Percentiles rank a stretch among this genome's conserved stretches.
phyloP scores from a whole-genome alignment of 306 rosid genomes.

The Dryas alaskensis region DNA sequence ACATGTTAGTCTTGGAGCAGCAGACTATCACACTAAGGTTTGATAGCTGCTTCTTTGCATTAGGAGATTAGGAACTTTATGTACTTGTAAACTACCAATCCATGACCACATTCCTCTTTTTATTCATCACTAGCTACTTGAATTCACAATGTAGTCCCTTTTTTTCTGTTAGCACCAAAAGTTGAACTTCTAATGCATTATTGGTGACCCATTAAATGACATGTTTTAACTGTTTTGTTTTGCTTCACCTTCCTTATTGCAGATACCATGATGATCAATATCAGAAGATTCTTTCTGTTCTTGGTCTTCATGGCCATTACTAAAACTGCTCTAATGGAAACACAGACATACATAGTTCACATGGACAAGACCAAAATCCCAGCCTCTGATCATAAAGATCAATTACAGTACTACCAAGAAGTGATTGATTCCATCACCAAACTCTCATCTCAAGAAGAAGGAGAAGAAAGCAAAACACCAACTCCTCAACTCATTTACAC shows the following conservation, averaged over 20 bases:
- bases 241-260: neutral
- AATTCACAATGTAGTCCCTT: neutral
- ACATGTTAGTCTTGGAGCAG: no score
- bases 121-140: no score
- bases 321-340: conserved; percentile 35
- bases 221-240: neutral
- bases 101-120: no score
- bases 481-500: conserved; percentile 48
- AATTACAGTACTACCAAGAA: conserved; percentile 36
- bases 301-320: conserved; percentile 37
- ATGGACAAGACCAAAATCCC: conserved; percentile 54
- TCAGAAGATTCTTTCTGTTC: conserved; percentile 33
- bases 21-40: no score
- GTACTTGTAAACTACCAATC: no score
- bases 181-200: neutral
- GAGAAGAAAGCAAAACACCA: conserved; percentile 19
- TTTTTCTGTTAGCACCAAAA: neutral
- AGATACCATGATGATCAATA: conserved; percentile 38
- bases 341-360: conserved; percentile 61
- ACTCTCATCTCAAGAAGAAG: conserved; percentile 29
- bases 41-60: no score
- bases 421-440: conserved; percentile 45
- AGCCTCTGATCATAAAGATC: conserved; percentile 26
- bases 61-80: no score
- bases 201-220: neutral